These are phyloP conservation scores for Noccaea caerulescens DNA, from an alignment of 345 rosid genomes.

Conservation along the genomic window DNA sequence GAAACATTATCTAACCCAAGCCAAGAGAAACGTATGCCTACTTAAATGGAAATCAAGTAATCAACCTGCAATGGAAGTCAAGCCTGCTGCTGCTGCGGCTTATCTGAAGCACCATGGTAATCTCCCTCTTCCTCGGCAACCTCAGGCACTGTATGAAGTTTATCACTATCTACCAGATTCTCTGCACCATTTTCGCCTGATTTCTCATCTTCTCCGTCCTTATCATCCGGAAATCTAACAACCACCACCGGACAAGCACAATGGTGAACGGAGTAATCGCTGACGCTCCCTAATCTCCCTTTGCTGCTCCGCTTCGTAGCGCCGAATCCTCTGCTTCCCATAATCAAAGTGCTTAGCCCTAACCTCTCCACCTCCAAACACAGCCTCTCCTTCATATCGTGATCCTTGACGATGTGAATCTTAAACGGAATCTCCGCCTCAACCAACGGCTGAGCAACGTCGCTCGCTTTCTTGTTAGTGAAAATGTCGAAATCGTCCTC, in stretches of 20 bases:
- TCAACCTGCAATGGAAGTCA: constrained; percentile 39
- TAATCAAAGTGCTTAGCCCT: constrained; percentile 63
- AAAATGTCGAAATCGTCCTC: constrained; percentile 80
- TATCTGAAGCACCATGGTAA: constrained; percentile 56
- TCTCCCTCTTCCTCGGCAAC: constrained; percentile 61
- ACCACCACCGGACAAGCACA: constrained; percentile 88
- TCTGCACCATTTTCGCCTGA: neutral
- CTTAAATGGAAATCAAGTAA: neutral
- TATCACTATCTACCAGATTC: constrained; percentile 35
- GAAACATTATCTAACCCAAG: too few species aligned
- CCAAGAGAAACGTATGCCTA: too few species aligned
- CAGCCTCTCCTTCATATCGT: constrained; percentile 89
- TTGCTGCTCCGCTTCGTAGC: constrained; percentile 54
- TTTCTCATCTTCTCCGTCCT: constrained; percentile 44
- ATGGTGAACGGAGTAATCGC: constrained; percentile 85
- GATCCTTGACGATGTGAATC: constrained; percentile 83
- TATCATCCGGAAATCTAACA: constrained; percentile 70
- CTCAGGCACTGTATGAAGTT: constrained; percentile 46
- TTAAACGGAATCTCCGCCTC: constrained; percentile 72
- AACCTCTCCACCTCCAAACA: constrained; percentile 90
- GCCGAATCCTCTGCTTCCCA: constrained; percentile 88
- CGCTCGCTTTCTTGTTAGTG: constrained; percentile 65
- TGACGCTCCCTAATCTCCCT: constrained; percentile 80
- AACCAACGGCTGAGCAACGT: constrained; percentile 68
- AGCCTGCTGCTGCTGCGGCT: constrained; percentile 45